A percentile compares a stretch with the other conserved stretches of the same genome.
Evolutionary conservation across 208 protist species (phyloP).

Genomic region (Balamuthia mandrillaris): DNA sequence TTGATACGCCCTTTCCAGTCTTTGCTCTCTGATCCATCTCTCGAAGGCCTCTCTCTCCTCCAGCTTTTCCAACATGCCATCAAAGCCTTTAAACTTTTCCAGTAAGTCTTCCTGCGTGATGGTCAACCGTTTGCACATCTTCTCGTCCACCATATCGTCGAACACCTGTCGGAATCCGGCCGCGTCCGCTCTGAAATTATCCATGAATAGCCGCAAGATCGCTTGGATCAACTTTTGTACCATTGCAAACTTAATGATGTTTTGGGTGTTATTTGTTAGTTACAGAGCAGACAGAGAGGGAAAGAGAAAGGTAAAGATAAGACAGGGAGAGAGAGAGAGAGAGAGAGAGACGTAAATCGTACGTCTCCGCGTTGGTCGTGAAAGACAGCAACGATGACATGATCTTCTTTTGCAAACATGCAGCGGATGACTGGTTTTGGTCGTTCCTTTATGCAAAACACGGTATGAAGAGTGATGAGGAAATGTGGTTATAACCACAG

Average conservation of each 20-base stretch:
- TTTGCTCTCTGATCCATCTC: too few relatives aligned
- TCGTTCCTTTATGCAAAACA: neutral
- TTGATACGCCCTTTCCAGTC: too few relatives aligned
- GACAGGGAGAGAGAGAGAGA: neutral
- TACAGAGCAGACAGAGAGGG: neutral
- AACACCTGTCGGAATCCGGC: constrained; percentile 7
- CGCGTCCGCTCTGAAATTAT: neutral
- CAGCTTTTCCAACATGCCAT: too few relatives aligned
- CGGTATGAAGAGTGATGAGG: neutral
- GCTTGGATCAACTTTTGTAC: neutral
- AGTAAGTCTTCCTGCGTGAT: too few relatives aligned
- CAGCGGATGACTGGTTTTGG: constrained; percentile 11
- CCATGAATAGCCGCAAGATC: constrained; percentile 10
- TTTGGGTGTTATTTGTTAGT: neutral
- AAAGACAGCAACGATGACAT: constrained; percentile 15
- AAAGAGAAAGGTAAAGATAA: neutral
- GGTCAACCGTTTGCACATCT: too few relatives aligned
- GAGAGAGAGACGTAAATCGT: too few relatives aligned
- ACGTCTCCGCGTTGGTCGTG: constrained; percentile 18
- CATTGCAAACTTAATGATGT: neutral
- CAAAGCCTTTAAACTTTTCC: too few relatives aligned
- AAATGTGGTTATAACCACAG: neutral
- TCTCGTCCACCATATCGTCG: constrained; percentile 37
- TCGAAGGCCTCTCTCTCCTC: too few relatives aligned
- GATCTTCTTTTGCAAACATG: neutral